A percentile compares a stretch with the other conserved stretches of the same genome.
phyloP scores from a whole-genome alignment of 2,329 filamentous ascomycete genomes.

The Aspergillus texensis region DNA sequence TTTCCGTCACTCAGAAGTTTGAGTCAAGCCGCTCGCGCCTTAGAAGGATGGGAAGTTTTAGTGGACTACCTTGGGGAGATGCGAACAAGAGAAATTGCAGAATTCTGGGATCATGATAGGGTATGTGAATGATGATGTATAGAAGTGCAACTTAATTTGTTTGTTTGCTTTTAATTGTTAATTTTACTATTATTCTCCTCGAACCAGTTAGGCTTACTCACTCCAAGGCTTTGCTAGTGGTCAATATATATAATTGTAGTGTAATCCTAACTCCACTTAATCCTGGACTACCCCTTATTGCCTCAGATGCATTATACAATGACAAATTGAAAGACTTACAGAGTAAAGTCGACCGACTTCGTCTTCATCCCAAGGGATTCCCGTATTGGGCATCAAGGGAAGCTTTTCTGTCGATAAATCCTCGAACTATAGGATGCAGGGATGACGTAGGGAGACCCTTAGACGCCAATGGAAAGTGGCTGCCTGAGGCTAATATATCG shows the following conservation, averaged over 20 bases:
- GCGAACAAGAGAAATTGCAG: conserved; percentile 32
- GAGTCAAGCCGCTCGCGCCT: conserved; percentile 21
- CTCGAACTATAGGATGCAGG: not conserved
- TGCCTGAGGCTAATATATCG: not conserved
- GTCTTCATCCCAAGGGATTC: not conserved
- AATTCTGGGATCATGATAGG: conserved; percentile 42
- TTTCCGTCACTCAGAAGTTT: conserved; percentile 27
- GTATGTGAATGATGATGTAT: conserved; percentile 23
- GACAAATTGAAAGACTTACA: not conserved
- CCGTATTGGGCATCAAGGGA: not conserved
- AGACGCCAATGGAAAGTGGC: not conserved
- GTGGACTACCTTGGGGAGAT: conserved; percentile 36
- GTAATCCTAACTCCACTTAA: not conserved
- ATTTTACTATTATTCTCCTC: no score
- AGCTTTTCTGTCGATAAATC: not conserved
- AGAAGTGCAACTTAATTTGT: not conserved
- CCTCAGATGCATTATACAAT: not conserved
- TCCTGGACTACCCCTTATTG: not conserved
- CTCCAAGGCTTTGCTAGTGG: not conserved
- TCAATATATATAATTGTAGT: not conserved
- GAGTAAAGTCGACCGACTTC: not conserved
- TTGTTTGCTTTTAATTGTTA: not conserved
- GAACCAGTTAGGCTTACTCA: not conserved
- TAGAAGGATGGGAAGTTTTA: conserved; percentile 27
- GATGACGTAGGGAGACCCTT: not conserved